These are phyloP conservation scores for Eucalyptus camaldulensis DNA, from an alignment of 345 rosid genomes.

Conservation along the genomic window DNA sequence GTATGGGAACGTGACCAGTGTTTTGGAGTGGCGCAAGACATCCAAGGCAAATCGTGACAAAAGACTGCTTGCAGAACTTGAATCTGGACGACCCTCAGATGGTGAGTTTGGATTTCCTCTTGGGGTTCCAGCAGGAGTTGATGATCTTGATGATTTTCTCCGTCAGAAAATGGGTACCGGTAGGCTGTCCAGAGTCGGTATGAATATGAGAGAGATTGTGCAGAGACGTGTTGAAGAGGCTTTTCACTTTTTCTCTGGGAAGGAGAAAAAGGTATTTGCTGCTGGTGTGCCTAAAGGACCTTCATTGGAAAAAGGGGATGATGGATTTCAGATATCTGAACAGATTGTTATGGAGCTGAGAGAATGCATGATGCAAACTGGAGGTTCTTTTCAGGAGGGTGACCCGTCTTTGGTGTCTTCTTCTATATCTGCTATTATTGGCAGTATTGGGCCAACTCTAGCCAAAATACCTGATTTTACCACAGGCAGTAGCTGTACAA, in stretches of 20 bases:
- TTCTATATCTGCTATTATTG: conserved; percentile 82
- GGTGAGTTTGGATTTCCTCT: conserved; percentile 68
- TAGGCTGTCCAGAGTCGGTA: conserved; percentile 66
- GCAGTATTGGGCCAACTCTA: conserved; percentile 50
- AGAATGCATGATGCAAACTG: conserved; percentile 86
- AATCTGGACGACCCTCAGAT: conserved; percentile 54
- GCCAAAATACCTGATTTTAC: conserved; percentile 69
- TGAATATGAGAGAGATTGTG: conserved; percentile 75
- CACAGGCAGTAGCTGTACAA: conserved; percentile 27
- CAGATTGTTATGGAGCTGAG: conserved; percentile 57
- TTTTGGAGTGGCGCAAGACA: conserved; percentile 84
- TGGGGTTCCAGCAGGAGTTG: conserved; percentile 79
- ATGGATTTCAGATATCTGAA: conserved; percentile 73
- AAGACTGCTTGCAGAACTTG: conserved; percentile 85
- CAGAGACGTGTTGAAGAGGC: conserved; percentile 64
- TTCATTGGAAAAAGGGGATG: conserved; percentile 51
- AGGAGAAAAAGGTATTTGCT: conserved; percentile 52
- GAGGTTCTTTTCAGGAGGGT: conserved; percentile 98
- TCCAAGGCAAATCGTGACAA: conserved; percentile 61
- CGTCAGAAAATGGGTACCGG: conserved; percentile 64
- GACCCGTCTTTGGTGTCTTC: conserved; percentile 92
- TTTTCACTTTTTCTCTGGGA: conserved; percentile 34
- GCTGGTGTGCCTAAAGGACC: conserved; percentile 38
- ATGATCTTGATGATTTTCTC: conserved; percentile 76
- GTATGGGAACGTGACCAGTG: conserved; percentile 65